A percentile compares a stretch with the other conserved stretches of the same genome.
phyloP scores from a whole-genome alignment of 257 asterid genomes.

The Buddleja alternifolia region DNA sequence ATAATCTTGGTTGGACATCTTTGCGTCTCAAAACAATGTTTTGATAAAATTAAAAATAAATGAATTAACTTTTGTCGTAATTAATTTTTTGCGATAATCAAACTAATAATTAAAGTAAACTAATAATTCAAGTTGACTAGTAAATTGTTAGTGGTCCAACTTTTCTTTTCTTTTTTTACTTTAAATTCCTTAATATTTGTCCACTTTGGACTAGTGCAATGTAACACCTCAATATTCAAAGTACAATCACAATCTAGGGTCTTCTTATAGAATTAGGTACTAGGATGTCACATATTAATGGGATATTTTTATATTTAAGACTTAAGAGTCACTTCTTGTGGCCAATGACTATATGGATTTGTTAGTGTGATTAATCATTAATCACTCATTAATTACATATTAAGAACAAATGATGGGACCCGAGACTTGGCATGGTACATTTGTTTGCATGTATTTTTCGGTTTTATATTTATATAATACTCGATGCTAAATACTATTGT shows the following conservation, averaged over 20 bases:
- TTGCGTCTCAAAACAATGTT: no score
- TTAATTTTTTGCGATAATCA: no score
- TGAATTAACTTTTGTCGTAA: no score
- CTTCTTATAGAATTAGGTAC: constrained; percentile 9
- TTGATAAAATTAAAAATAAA: no score
- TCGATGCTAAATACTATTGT: not conserved
- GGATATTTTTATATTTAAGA: not conserved
- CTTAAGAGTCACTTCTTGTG: not conserved
- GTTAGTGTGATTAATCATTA: constrained; percentile 3
- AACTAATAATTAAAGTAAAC: no score
- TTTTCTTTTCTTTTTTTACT: no score
- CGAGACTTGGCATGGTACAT: no score
- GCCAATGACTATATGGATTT: not conserved
- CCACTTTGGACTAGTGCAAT: not conserved
- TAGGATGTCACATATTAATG: constrained; percentile 3
- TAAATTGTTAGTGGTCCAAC: no score
- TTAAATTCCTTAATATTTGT: no score
- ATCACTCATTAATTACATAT: constrained; percentile 20
- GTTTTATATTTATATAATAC: constrained; percentile 15
- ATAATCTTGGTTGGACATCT: no score
- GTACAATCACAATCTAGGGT: not conserved
- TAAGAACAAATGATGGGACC: not conserved
- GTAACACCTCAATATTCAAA: not conserved
- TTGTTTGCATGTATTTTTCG: constrained; percentile 7
- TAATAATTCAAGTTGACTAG: no score